Percentiles rank a stretch among this genome's conserved stretches.
Conservation (phyloP, 192 early-diverging fungal genomes). For the Paraglomus brasilianum region DNA sequence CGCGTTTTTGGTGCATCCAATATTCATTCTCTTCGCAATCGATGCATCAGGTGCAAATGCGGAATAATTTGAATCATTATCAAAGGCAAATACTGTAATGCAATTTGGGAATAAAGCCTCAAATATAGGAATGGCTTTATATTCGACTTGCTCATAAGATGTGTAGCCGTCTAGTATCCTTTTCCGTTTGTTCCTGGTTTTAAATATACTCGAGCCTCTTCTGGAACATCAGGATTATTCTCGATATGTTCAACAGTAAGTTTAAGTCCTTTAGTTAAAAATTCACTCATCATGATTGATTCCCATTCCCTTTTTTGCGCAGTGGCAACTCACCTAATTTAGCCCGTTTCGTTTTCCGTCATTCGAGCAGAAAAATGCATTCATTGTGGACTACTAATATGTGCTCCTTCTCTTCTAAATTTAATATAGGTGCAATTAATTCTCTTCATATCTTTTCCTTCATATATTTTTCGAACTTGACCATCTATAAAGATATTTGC, state of each 20-base stretch:
- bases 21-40: constrained; percentile 20
- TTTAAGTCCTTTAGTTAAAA: neutral
- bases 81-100: constrained; percentile 34
- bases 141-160: constrained; percentile 27
- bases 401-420: constrained; percentile 7
- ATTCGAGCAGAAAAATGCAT: constrained; percentile 31
- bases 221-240: neutral
- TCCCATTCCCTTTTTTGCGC: constrained; percentile 8
- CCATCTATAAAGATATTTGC: constrained; percentile 21
- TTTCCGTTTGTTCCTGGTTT: constrained; percentile 28
- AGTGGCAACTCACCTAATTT: neutral
- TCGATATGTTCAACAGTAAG: neutral
- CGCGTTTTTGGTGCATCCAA: constrained; percentile 24
- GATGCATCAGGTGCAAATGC: constrained; percentile 18
- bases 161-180: constrained; percentile 24
- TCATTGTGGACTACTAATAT: constrained; percentile 28
- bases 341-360: constrained; percentile 17
- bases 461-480: constrained; percentile 22
- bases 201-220: constrained; percentile 7
- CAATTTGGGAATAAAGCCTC: neutral
- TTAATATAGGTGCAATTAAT: neutral
- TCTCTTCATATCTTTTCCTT: neutral
- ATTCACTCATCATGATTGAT: constrained; percentile 13
- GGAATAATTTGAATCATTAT: constrained; percentile 24
- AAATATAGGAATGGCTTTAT: constrained; percentile 29